Base-by-base conservation (phyloP, 176 grass and related monocot species). In the Oryza officinalis region DNA sequence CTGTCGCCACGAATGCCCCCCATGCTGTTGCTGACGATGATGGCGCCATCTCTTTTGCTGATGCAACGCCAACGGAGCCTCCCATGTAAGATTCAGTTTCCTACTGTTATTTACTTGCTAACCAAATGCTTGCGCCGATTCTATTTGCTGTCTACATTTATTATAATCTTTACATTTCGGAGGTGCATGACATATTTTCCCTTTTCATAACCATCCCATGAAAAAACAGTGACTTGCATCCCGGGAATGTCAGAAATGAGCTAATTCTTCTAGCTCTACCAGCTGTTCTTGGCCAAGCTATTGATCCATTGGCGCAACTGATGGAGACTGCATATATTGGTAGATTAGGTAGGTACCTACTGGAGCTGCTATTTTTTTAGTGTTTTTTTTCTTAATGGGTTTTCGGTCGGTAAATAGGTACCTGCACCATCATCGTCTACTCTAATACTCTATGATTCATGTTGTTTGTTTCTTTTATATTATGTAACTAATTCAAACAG, bases 291-390 rank as follows among this genome's bases (percentile, higher is more conserved):
- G 91, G 88, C n/a, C 96, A 98, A 79, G 96, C 92, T 72, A 93
- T 98, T 67, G 96, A 98, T 81, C 96, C 96, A 31, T 82, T 95
- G 59, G 92, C 91, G 2, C 96, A 95, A 68, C 79, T 98, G 81
- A 93, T 98, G 96, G 96, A 98, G 88, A 95, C 96, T 76, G 96
- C 91, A 45, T 95, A 95, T 59, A 88, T 98, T 69, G 96, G 91
- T 44, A 91, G 91, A 98, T 90, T 98, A 93, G 92, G 96, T 98
- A 88, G 22, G 78, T 27, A 50, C 33, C 84, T 25, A 61, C 12
- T 86, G 70, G 57, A 25, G 2, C 66, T 69, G 8, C 30, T 65
- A 70, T 61, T 26, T n/a, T 59, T n/a, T 23, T 11, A 61, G 23
- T 68, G 13, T 8, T 79, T 52, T 52, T 65, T 4, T 72, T 63